phyloP scores from a whole-genome alignment of 2,329 filamentous ascomycete genomes.

The Alternaria atra region DNA sequence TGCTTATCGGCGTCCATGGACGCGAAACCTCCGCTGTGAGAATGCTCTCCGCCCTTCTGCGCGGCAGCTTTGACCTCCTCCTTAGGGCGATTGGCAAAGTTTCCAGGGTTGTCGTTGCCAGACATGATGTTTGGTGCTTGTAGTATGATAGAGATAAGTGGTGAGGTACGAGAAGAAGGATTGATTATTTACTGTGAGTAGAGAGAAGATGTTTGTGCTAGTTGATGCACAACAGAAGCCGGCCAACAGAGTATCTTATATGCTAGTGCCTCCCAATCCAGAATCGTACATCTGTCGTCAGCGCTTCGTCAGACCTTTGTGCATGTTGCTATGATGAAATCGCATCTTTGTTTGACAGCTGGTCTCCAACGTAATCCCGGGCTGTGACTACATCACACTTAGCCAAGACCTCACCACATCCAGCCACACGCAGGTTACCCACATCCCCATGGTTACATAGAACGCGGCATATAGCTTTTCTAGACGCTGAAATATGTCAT shows the following conservation, averaged over 20 bases:
- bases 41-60: conserved; percentile 55
- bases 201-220: neutral
- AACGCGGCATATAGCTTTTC: neutral
- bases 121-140: conserved; percentile 29
- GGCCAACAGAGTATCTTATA: neutral
- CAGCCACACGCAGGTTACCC: neutral
- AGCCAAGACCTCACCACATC: neutral
- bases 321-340: conserved; percentile 1
- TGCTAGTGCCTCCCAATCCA: neutral
- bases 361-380: neutral
- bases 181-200: neutral
- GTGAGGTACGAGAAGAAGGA: neutral
- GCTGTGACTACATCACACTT: neutral
- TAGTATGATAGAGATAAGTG: neutral
- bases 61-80: conserved; percentile 58
- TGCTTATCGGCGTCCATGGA: conserved; percentile 47
- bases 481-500: neutral
- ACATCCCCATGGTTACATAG: neutral
- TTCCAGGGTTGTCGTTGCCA: conserved; percentile 58
- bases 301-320: neutral
- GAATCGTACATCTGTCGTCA: neutral
- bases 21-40: conserved; percentile 50
- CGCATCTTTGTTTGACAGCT: neutral
- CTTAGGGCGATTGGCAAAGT: conserved; percentile 61
- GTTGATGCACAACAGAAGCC: neutral